A percentile compares a stretch with the other conserved stretches of the same genome.
phyloP scores from a whole-genome alignment of 306 rosid species.

The Lathyrus sativus region DNA sequence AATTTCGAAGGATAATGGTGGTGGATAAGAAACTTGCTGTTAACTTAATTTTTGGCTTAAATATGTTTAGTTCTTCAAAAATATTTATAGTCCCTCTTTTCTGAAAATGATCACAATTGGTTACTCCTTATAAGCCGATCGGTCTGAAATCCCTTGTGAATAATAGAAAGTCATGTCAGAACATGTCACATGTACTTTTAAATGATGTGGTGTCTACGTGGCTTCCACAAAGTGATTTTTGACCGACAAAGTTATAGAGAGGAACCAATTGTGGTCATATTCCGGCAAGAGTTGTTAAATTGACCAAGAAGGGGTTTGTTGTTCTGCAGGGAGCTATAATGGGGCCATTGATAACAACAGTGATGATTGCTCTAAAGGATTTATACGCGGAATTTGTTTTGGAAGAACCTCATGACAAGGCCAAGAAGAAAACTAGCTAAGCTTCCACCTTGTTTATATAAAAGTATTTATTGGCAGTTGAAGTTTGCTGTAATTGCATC shows the following conservation, averaged over 20 bases:
- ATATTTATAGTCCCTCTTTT: no score
- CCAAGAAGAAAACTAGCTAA: constrained; percentile 51
- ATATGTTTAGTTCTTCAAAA: neutral
- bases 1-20: neutral
- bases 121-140: no score
- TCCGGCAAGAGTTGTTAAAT: neutral
- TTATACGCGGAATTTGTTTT: constrained; percentile 89
- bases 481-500: constrained; percentile 41
- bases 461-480: constrained; percentile 38
- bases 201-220: no score
- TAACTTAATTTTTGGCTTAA: neutral
- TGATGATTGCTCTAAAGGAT: constrained; percentile 88
- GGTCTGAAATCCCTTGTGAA: no score
- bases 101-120: no score
- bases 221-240: no score
- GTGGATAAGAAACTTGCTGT: neutral
- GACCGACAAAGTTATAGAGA: no score
- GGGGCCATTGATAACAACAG: constrained; percentile 98
- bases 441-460: constrained; percentile 29
- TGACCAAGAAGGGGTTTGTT: constrained; percentile 27
- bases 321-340: constrained; percentile 85
- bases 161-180: no score
- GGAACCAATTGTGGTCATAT: no score
- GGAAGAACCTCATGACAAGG: constrained; percentile 50
- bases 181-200: no score